These are phyloP conservation scores for Elaeis oleifera DNA, from an alignment of 202 grass and related monocot genomes.

Conservation along the genomic window DNA sequence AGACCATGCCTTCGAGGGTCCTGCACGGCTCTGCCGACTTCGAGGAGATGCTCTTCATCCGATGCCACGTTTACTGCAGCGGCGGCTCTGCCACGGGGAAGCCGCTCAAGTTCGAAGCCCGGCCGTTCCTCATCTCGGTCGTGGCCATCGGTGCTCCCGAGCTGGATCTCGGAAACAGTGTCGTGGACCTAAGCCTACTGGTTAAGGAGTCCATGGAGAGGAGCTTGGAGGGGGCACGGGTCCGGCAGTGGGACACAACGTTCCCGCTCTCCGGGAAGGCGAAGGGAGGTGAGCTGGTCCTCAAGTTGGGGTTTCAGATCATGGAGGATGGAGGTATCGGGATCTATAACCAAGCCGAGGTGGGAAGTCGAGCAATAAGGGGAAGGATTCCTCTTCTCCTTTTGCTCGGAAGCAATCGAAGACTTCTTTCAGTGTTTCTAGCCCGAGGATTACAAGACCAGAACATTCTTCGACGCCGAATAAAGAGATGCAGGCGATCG, in stretches of 20 bases:
- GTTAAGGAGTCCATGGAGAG: constrained; percentile 77
- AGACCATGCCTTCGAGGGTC: constrained; percentile 83
- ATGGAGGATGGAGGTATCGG: constrained; percentile 79
- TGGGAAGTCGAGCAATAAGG: background rate
- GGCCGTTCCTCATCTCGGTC: constrained; percentile 48
- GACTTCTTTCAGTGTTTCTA: constrained; percentile 68
- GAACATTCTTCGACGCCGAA: constrained; percentile 30
- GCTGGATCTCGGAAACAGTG: constrained; percentile 60
- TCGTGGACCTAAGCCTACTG: constrained; percentile 56
- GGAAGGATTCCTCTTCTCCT: constrained; percentile 19
- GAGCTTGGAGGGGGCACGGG: constrained; percentile 46
- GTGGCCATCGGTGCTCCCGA: constrained; percentile 77
- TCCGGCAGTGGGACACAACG: constrained; percentile 60
- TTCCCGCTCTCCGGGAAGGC: constrained; percentile 72
- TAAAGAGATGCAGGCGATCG: constrained; percentile 32
- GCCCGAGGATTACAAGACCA: constrained; percentile 50
- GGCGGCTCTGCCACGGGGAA: constrained; percentile 48
- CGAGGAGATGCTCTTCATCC: constrained; percentile 85
- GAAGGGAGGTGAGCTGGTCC: constrained; percentile 65
- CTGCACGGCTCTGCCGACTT: constrained; percentile 65
- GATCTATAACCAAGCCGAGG: constrained; percentile 42
- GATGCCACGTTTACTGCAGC: constrained; percentile 77
- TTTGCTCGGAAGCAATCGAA: constrained; percentile 65
- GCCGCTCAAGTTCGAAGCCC: constrained; percentile 52
- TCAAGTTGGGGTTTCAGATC: constrained; percentile 78